Conservation (phyloP, 2,329 filamentous ascomycete genomes). For the Fusarium sp. region DNA sequence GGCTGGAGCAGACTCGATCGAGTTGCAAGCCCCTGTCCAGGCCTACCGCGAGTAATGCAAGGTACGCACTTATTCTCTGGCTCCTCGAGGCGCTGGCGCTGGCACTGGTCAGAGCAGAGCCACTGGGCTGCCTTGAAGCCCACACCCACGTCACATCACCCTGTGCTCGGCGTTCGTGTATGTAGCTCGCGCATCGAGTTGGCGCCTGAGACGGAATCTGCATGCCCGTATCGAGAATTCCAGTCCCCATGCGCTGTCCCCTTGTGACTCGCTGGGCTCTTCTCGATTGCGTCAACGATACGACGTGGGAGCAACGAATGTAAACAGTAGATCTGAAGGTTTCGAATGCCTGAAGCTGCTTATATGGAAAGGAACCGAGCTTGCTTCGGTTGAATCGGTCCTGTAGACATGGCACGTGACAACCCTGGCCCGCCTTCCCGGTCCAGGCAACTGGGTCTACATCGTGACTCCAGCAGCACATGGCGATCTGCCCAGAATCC, state of each 20-base stretch:
- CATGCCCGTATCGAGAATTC: constrained; percentile 15
- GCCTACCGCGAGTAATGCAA: constrained; percentile 39
- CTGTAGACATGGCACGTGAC: constrained; percentile 28
- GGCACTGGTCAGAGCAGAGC: constrained; percentile 5
- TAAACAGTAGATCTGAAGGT: constrained; percentile 8
- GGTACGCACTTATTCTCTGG: constrained; percentile 23
- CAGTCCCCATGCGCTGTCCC: background rate
- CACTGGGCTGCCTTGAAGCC: constrained; percentile 11
- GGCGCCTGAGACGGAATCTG: constrained; percentile 26
- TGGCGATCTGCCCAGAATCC: constrained; percentile 14
- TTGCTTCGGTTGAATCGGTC: background rate
- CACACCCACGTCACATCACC: constrained; percentile 26
- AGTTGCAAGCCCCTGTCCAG: constrained; percentile 28
- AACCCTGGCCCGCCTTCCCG: constrained; percentile 1
- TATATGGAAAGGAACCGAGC: background rate
- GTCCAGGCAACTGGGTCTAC: constrained; percentile 5
- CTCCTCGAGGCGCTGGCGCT: constrained; percentile 8
- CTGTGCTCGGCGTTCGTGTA: constrained; percentile 15
- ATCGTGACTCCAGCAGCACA: constrained; percentile 10
- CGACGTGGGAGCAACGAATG: background rate
- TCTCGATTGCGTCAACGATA: background rate
- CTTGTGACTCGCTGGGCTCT: background rate
- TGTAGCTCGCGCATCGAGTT: constrained; percentile 2
- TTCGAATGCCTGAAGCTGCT: background rate
- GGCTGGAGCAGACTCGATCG: constrained; percentile 10